Percentiles rank a stretch among this genome's conserved stretches.
Evolutionary conservation across 305 asterid species (phyloP).

Genomic region (Salvia sclarea): DNA sequence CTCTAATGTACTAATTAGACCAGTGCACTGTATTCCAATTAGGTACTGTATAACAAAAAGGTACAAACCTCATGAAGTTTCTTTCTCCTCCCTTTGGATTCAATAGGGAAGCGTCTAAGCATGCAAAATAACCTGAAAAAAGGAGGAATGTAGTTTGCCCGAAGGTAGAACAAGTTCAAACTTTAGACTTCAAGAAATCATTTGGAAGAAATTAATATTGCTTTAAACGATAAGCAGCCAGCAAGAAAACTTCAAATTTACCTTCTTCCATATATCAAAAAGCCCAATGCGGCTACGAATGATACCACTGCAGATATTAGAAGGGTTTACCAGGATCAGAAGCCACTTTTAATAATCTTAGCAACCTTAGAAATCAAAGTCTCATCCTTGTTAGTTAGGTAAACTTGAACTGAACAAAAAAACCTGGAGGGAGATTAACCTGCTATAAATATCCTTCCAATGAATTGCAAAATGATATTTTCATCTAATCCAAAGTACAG

Average conservation of each 20-base stretch:
- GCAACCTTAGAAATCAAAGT: conserved; percentile 26
- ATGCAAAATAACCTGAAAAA: conserved; percentile 71
- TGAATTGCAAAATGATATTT: conserved; percentile 51
- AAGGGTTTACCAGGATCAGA: conserved; percentile 26
- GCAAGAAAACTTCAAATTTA: conserved; percentile 26
- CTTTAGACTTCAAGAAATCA: conserved; percentile 6
- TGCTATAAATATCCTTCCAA: conserved; percentile 85
- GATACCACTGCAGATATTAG: conserved; percentile 69
- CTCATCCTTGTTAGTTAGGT: not conserved
- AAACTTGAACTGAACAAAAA: conserved; percentile 8
- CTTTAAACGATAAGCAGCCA: conserved; percentile 20
- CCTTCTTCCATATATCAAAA: conserved; percentile 90
- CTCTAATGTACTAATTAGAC: not conserved
- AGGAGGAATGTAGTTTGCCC: not conserved
- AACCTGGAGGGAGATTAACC: conserved; percentile 43
- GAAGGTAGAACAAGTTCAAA: conserved; percentile 9
- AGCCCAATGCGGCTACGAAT: conserved; percentile 73
- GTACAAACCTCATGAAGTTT: conserved; percentile 44
- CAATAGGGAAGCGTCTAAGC: conserved; percentile 80
- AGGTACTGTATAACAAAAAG: not conserved
- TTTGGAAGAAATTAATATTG: conserved; percentile 20
- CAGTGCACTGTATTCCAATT: not conserved
- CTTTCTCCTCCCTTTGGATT: conserved; percentile 45
- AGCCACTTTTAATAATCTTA: not conserved
- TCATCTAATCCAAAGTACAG: conserved; percentile 70